phyloP scores from a whole-genome alignment of 192 early-diverging fungal species.

The Linnemannia schmuckeri region DNA sequence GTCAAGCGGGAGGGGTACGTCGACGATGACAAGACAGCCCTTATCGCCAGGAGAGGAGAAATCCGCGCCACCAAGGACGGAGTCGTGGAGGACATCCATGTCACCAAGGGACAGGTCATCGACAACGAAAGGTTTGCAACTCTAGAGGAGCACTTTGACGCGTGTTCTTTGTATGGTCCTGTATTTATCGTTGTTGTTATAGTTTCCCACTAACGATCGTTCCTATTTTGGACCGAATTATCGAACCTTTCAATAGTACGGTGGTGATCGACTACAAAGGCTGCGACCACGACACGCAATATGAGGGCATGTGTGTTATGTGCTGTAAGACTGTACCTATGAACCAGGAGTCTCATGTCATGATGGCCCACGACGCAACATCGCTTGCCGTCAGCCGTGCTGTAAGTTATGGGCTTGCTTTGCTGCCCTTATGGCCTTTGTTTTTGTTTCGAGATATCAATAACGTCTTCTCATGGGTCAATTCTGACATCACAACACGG shows the following conservation, averaged over 20 bases:
- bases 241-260: background rate
- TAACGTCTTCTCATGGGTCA: background rate
- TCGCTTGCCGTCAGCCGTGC: slow-evolving; percentile 37
- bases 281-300: slow-evolving; percentile 46
- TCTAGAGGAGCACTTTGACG: background rate
- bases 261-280: slow-evolving; percentile 30
- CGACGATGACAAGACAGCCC: slow-evolving; percentile 23
- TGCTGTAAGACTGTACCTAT: slow-evolving; percentile 27
- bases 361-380: slow-evolving; percentile 50
- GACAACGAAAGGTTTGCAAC: slow-evolving; percentile 20
- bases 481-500: background rate
- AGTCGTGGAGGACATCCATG: slow-evolving; percentile 8
- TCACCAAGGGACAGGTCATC: slow-evolving; percentile 29
- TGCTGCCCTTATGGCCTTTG: background rate
- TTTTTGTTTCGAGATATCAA: background rate
- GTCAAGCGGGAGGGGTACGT: slow-evolving; percentile 39
- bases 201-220: background rate
- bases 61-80: slow-evolving; percentile 45
- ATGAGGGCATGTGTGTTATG: slow-evolving; percentile 30
- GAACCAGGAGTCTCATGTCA: slow-evolving; percentile 23
- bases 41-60: slow-evolving; percentile 27
- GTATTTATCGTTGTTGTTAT: background rate
- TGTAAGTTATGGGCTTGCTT: slow-evolving; percentile 1
- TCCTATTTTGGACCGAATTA: background rate
- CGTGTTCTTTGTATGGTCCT: background rate